These are phyloP conservation scores for Cryptosporidium xiaoi DNA, from an alignment of 169 alveolate species.

Conservation along the genomic window DNA sequence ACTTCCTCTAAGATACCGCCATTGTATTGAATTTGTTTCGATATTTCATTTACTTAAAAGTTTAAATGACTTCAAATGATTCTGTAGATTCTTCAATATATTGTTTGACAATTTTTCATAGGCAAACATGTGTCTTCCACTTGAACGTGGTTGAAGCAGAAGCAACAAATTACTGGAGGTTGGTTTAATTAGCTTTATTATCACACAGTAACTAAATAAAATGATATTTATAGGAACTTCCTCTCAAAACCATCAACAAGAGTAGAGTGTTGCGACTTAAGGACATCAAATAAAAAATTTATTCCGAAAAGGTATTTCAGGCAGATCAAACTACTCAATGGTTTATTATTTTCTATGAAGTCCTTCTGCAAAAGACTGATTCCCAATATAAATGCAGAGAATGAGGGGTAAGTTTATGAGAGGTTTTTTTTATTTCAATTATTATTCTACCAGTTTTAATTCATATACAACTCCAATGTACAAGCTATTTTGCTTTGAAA, in stretches of 20 bases:
- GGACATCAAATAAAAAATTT: not conserved
- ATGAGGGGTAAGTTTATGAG: conserved; percentile 32
- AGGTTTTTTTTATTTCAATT: not conserved
- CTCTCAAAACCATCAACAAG: conserved; percentile 37
- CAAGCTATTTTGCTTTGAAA: conserved; percentile 47
- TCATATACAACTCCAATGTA: conserved; percentile 52
- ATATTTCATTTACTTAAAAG: not conserved
- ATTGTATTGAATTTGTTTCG: not conserved
- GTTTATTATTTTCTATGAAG: conserved; percentile 65
- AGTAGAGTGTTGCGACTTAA: conserved; percentile 2
- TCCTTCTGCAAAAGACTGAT: conserved; percentile 62
- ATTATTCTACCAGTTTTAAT: conserved; percentile 16
- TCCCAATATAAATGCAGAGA: conserved; percentile 33
- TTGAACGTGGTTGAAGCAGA: conserved; percentile 51
- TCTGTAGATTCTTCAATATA: conserved; percentile 35
- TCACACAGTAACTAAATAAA: not conserved
- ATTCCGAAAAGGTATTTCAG: conserved; percentile 42
- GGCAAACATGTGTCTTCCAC: conserved; percentile 69
- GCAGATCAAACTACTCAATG: conserved; percentile 53
- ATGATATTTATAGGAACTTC: conserved; percentile 8
- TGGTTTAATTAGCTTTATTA: not conserved
- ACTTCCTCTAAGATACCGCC: conserved; percentile 15
- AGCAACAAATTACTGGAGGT: conserved; percentile 64
- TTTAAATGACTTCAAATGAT: conserved; percentile 24
- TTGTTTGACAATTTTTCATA: conserved; percentile 60